Evolutionary conservation across 1,139 yeast genomes (phyloP).

Genomic region (Yamadazyma dushanensis): DNA sequence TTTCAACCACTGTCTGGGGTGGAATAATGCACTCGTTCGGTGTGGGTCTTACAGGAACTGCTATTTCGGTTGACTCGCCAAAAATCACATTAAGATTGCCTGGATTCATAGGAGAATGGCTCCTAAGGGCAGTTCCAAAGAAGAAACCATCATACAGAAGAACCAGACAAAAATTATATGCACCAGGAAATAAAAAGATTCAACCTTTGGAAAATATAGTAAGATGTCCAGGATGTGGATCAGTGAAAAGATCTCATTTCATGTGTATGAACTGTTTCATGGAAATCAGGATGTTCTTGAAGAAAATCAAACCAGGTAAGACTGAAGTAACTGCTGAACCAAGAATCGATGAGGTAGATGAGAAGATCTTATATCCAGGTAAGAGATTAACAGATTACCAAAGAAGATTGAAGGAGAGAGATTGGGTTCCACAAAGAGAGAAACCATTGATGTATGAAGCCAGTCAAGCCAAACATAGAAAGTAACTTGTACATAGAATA

Average conservation of each 20-base stretch:
- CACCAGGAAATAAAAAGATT: constrained; percentile 80
- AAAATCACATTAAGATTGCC: constrained; percentile 10
- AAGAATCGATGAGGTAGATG: constrained; percentile 62
- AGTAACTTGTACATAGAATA: constrained; percentile 11
- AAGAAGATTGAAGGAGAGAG: constrained; percentile 47
- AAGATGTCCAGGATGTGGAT: constrained; percentile 95
- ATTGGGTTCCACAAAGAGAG: constrained; percentile 61
- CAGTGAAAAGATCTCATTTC: constrained; percentile 83
- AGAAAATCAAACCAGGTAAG: constrained; percentile 25
- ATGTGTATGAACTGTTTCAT: constrained; percentile 91
- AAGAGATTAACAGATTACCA: constrained; percentile 52
- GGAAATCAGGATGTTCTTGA: constrained; percentile 75
- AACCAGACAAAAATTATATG: constrained; percentile 78
- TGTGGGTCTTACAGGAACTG: no score
- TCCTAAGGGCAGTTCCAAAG: constrained; percentile 86
- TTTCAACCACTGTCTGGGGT: constrained; percentile 1
- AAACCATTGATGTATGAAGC: constrained; percentile 31
- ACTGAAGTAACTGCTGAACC: constrained; percentile 21
- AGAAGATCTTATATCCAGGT: constrained; percentile 73
- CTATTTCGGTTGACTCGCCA: neutral
- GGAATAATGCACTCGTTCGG: neutral
- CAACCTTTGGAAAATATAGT: constrained; percentile 74
- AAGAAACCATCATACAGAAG: constrained; percentile 86
- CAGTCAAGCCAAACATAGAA: constrained; percentile 22
- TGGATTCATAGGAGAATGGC: constrained; percentile 40